Percentiles rank a stretch among this genome's conserved stretches.
phyloP scores from a whole-genome alignment of 2,329 filamentous ascomycete species.

The Trichoderma polysporum region DNA sequence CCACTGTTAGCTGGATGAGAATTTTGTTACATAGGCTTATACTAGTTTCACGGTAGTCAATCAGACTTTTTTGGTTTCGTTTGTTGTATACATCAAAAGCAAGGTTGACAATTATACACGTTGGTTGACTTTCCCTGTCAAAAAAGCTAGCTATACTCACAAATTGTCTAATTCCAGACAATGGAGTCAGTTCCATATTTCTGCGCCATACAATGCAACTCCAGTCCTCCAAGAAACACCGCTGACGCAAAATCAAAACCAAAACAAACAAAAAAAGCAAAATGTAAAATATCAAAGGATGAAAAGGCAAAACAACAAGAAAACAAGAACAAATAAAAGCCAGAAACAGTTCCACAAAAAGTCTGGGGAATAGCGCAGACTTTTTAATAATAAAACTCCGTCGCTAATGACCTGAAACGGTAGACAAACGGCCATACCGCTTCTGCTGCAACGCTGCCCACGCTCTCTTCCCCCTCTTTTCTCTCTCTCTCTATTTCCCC shows the following conservation, averaged over 20 bases:
- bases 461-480: neutral
- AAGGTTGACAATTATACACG: constrained; percentile 14
- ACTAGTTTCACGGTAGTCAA: neutral
- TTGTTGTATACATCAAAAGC: neutral
- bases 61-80: neutral
- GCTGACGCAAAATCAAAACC: neutral
- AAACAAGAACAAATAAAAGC: neutral
- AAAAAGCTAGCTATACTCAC: constrained; percentile 1
- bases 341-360: neutral
- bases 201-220: constrained; percentile 16
- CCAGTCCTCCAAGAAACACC: constrained; percentile 6
- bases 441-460: constrained; percentile 3
- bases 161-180: neutral
- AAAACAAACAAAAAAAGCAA: neutral
- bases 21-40: neutral
- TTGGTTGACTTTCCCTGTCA: neutral
- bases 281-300: neutral
- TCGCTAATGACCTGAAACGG: constrained; percentile 37
- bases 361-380: neutral
- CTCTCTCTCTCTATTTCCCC: neutral
- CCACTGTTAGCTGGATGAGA: neutral
- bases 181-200: neutral
- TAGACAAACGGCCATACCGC: neutral
- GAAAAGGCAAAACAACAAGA: neutral
- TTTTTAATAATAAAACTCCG: constrained; percentile 34